These are phyloP conservation scores for Chlorella sp. DNA, from an alignment of 139 green algal species.

Conservation along the genomic window DNA sequence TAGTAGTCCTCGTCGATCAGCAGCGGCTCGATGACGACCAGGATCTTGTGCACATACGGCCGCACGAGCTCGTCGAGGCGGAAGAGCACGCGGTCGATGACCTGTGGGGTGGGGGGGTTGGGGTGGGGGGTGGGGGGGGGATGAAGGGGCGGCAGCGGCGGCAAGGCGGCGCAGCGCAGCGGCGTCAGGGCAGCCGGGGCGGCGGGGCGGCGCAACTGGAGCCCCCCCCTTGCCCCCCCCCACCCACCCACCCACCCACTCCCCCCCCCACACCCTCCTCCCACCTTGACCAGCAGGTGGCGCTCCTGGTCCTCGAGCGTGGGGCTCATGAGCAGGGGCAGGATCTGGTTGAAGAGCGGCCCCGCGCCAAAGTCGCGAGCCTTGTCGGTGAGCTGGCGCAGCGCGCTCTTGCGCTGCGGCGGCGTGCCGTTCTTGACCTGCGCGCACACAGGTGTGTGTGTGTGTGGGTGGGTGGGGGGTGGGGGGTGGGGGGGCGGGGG, in stretches of 20 bases:
- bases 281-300: conserved; percentile 93
- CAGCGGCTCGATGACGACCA: conserved; percentile 99
- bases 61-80: conserved; percentile 98
- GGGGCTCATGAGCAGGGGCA: conserved; percentile 98
- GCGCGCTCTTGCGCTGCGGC: conserved; percentile 92
- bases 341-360: conserved; percentile 98
- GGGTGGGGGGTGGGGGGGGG: no score
- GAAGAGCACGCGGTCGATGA: conserved; percentile 95
- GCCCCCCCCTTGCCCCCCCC: no score
- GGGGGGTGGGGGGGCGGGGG: no score
- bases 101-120: conserved; percentile 50
- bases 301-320: conserved; percentile 99
- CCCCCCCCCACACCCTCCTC: not conserved
- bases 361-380: conserved; percentile 94
- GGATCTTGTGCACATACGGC: conserved; percentile 99
- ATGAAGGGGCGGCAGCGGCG: not conserved
- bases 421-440: conserved; percentile 99
- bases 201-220: no score
- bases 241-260: no score
- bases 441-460: no score
- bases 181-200: no score
- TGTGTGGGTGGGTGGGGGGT: no score
- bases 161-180: not conserved
- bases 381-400: conserved; percentile 98
- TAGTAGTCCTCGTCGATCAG: conserved; percentile 99